phyloP scores from a whole-genome alignment of 2,329 filamentous ascomycete species.

The Verruconis gallopava region DNA sequence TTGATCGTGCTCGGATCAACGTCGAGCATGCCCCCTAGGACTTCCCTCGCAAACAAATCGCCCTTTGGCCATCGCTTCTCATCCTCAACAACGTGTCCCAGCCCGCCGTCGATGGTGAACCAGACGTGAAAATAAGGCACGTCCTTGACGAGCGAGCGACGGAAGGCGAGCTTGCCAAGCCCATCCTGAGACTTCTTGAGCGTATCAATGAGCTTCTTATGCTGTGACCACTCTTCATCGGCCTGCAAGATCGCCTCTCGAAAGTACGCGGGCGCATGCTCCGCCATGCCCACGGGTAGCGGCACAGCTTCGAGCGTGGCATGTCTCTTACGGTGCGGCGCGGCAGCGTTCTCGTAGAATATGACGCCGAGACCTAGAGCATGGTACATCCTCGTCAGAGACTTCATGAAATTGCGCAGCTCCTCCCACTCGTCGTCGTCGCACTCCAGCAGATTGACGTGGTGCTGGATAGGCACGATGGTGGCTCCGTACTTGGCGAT shows the following conservation, averaged over 20 bases:
- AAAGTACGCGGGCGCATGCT: conserved; percentile 88
- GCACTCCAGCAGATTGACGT: conserved; percentile 84
- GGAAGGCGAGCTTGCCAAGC: conserved; percentile 63
- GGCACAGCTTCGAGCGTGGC: conserved; percentile 78
- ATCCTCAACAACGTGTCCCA: conserved; percentile 90
- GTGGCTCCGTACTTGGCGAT: conserved; percentile 70
- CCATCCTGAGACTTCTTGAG: conserved; percentile 50
- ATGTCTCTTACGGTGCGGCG: conserved; percentile 64
- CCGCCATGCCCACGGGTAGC: conserved; percentile 80
- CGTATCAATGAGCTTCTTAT: conserved; percentile 89
- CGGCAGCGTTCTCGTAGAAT: conserved; percentile 94
- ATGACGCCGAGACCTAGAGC: conserved; percentile 83
- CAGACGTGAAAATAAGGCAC: conserved; percentile 97
- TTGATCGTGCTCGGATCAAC: conserved; percentile 71
- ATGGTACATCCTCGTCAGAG: conserved; percentile 84
- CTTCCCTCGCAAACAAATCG: conserved; percentile 83
- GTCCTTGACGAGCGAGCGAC: conserved; percentile 74
- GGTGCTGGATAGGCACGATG: conserved; percentile 80
- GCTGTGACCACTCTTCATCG: conserved; percentile 92
- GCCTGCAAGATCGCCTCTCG: conserved; percentile 78
- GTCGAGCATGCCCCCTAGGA: conserved; percentile 86
- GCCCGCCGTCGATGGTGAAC: conserved; percentile 82
- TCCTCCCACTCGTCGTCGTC: conserved; percentile 99
- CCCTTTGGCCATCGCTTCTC: conserved; percentile 72
- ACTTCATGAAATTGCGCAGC: conserved; percentile 93